Base-by-base conservation (phyloP, 2,329 filamentous ascomycete species). In the Chrysosphaeria jannelii region DNA sequence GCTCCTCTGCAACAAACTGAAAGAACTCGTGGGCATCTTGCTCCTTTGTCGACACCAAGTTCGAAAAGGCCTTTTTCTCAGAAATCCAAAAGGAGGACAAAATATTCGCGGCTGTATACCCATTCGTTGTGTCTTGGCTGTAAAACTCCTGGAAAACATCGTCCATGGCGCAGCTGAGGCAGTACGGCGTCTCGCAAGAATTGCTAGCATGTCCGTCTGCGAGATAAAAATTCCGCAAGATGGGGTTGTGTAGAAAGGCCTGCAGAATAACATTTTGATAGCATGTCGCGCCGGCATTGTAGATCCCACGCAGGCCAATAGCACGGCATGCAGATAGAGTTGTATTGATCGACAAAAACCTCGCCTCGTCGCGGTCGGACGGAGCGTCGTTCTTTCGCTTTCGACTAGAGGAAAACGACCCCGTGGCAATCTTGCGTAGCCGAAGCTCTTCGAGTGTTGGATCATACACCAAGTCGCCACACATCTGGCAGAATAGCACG, bases 21-120 rank as follows among this genome's bases (percentile, higher is more conserved):
- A 91, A 88, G 45, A 89, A 93, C 41, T 93, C 81, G 39, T 93
- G 81, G 1, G 81, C 81, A 39, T 93, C 81, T 47, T 93, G 81
- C 44, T 93, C 81, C 36, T 79, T 75, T 35, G 88, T 89, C 8
- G 79, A 85, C 2, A 81, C 75, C 12, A 79, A 53, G 29, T 70
- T 65, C 44, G 74, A 59, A 29, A 67, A 68, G 0, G 59, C 57
- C 40, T 57, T 62, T 47, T 58, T 65, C 41, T 75, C 71, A 4
- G 70, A 75, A 34, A 79, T 74, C 78, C 79, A 90, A 38, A 79
- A 79, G 8, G 71, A 75, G 27, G 78, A 66, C 21, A 93, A 56
- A 38, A 93, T 75, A 36, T 75, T 78, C 6, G 85, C 70, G 1
- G 79, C 76, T 2, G 78, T 81, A 35, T 88, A 90, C 1, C 78